Evolutionary conservation across 192 early-diverging fungal genomes (phyloP), one percentile per base, ranked within the genome.

Genomic region (Coemansia umbellata): DNA sequence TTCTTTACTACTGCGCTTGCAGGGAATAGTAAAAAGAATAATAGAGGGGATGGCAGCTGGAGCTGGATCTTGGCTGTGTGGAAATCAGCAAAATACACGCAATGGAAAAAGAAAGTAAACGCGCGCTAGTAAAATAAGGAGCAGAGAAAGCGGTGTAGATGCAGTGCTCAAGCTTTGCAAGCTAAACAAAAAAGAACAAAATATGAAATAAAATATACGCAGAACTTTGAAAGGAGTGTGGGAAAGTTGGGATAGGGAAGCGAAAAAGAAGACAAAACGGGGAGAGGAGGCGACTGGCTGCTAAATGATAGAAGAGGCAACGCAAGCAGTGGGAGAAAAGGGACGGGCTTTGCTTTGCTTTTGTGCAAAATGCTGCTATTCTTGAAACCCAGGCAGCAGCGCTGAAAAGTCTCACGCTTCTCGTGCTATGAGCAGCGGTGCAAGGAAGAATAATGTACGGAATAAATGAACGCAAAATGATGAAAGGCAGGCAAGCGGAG

Each of bases 351-450:
- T 37, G 58, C n/a, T 35, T 23, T 31, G 19, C 37, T 31, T 43
- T 31, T 14, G 37, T 41, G 14, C 31, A 23, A n/a, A 3, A 18
- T 48, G 36, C 36, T 41, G 51, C 51, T 47, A 47, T 47, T 57
- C 13, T 21, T 4, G 9, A 15, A 28, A 42, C 21, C 17, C 21
- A 23, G 17, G 18, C 17, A 33, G 48, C 1, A 26, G 36, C 23
- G 41, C 27, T 31, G 39, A 64, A 57, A 66, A 66, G 64, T 66
- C 64, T 41, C 64, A 66, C 64, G 64, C 56, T 66, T 36, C 30
- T 23, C 43, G 63, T 53, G 49, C 62, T 39, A 33, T 13, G 31
- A 40, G 2, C 24, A 24, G 23, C n/a, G n/a, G n/a, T n/a, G n/a
- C n/a, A n/a, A 27, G 14, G 24, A 19, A 27, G 9, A 23, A 9